Conservation (phyloP, 2,329 filamentous ascomycete genomes). For the Paraphaeosphaeria minitans region DNA sequence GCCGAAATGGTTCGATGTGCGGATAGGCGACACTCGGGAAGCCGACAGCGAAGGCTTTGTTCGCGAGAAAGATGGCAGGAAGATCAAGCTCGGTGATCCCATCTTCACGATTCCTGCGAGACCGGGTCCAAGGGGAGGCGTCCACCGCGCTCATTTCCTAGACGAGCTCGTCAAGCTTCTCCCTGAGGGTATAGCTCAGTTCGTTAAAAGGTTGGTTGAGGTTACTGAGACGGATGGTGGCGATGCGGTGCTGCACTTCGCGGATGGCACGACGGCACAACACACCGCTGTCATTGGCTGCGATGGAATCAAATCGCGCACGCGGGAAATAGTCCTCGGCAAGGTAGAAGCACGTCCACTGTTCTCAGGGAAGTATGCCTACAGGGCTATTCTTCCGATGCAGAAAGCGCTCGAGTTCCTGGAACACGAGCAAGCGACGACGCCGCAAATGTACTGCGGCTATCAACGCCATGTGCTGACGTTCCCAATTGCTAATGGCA, state of each 20-base stretch:
- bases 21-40: constrained; percentile 31
- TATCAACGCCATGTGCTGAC: constrained; percentile 63
- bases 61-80: constrained; percentile 11
- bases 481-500: constrained; percentile 64
- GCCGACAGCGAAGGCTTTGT: constrained; percentile 17
- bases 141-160: constrained; percentile 57
- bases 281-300: constrained; percentile 62
- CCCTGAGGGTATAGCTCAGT: constrained; percentile 48
- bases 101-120: constrained; percentile 32
- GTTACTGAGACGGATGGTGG: constrained; percentile 28
- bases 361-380: constrained; percentile 66
- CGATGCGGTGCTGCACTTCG: constrained; percentile 45
- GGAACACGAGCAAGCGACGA: constrained; percentile 55
- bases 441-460: constrained; percentile 62
- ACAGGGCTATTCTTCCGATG: constrained; percentile 67
- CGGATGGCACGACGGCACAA: constrained; percentile 51
- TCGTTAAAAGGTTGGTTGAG: constrained; percentile 47
- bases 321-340: constrained; percentile 60
- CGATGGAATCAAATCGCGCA: constrained; percentile 67
- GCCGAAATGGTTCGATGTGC: constrained; percentile 30
- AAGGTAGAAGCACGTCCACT: constrained; percentile 49
- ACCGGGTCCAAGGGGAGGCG: constrained; percentile 38
- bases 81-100: constrained; percentile 21
- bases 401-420: constrained; percentile 55
- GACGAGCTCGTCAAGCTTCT: constrained; percentile 56